Evolutionary conservation across 176 grass and related monocot genomes (phyloP), one percentile per base, ranked within the genome.

Genomic region (Oryza meridionalis): DNA sequence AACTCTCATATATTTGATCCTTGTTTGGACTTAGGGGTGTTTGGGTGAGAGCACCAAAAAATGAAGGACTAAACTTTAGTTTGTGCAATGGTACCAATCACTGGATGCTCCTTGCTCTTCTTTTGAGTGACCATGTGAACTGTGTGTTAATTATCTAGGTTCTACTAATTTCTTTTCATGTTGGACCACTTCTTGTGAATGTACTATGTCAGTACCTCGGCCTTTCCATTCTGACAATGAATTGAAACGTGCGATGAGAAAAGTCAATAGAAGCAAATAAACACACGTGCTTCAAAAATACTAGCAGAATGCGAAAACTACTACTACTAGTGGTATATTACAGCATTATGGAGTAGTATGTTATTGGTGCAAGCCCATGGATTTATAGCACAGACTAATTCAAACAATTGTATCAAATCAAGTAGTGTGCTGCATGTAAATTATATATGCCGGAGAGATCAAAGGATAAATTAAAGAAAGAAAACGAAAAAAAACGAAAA

Each of bases 111-210:
- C 8, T 21, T 86, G 61, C 74, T 64, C 38, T 46, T 40, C 75
- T 77, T 75, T 79, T 42, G 19, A 22, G 55, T 22, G 21, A 22
- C 55, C 55, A 22, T 61, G 21, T 61, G 55, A 47, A 49, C 38
- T 32, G 43, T 38, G 47, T 38, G 73, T 19, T 59, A 50, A 51
- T 90, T 79, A 17, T 86, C 74, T 90, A 90, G 47, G 64, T 72
- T 7, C n/a, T 79, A 45, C n/a, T 79, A 45, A 81, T 59, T 16
- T 6, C 6, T 35, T 62, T 82, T 62, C 0, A 2, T 58, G 16
- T 10, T 33, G 65, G n/a, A 67, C 62, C 35, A 5, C 65, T 26
- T 10, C 19, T 21, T 63, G 11, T n/a, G 11, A 51, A 51, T 24
- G 31, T 25, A 29, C 29, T 46, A 26, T 74, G 33, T 35, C 33